Evolutionary conservation across 129 eudicot species (phyloP).

Genomic region (Scalesia atractyloides): DNA sequence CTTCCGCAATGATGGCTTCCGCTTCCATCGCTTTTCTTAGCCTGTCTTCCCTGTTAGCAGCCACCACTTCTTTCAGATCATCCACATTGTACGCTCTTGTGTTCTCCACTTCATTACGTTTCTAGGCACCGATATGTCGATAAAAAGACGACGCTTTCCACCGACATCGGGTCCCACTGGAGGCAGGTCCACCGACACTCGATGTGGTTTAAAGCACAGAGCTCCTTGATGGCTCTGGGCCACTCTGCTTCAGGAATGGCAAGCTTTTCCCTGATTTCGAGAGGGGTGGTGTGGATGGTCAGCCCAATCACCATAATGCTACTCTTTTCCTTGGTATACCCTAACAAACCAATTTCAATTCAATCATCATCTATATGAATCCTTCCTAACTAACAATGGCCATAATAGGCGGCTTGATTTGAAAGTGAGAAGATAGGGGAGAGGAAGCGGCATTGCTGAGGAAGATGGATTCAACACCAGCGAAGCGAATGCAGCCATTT

Average conservation of each 20-base stretch:
- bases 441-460: constrained; percentile 35
- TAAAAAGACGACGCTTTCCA: constrained; percentile 69
- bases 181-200: constrained; percentile 53
- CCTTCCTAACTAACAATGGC: too few relatives aligned
- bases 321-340: constrained; percentile 96
- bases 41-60: constrained; percentile 83
- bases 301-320: constrained; percentile 95
- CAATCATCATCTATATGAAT: too few relatives aligned
- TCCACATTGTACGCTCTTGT: constrained; percentile 81
- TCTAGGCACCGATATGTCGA: constrained; percentile 89
- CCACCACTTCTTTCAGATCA: constrained; percentile 93
- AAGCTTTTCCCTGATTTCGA: constrained; percentile 58
- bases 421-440: constrained; percentile 15
- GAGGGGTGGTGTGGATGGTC: constrained; percentile 84
- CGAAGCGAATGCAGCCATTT: constrained; percentile 64
- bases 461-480: constrained; percentile 58
- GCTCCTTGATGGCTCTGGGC: constrained; percentile 73
- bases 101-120: constrained; percentile 72
- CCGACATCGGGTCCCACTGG: constrained; percentile 63
- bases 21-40: constrained; percentile 86
- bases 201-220: neutral
- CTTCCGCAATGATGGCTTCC: constrained; percentile 61
- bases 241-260: constrained; percentile 47
- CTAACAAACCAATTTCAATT: constrained; percentile 45
- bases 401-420: constrained; percentile 43